Percentiles rank a stretch among this genome's conserved stretches.
phyloP scores from a whole-genome alignment of 2,329 filamentous ascomycete species.

The Cytospora schulzeri region DNA sequence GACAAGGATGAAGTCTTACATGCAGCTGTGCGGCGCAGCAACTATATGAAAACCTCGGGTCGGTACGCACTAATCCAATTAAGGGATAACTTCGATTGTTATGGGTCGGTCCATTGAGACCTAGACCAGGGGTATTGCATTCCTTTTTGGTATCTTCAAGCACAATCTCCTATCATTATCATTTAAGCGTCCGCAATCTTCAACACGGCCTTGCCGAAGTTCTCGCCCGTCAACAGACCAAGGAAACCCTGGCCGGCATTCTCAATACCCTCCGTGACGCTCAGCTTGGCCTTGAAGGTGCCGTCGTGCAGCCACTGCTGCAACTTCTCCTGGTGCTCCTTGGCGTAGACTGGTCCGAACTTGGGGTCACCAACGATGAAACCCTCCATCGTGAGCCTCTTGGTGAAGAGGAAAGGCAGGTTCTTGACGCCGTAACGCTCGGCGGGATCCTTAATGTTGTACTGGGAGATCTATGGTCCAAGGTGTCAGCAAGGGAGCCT shows the following conservation, averaged over 20 bases:
- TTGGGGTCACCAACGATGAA: slow-evolving; percentile 71
- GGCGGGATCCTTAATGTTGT: slow-evolving; percentile 57
- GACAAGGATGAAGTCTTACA: no score
- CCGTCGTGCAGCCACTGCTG: slow-evolving; percentile 77
- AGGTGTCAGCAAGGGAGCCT: slow-evolving; percentile 31
- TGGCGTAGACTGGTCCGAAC: slow-evolving; percentile 66
- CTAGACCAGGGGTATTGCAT: neutral
- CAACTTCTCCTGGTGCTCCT: slow-evolving; percentile 76
- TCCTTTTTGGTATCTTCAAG: neutral
- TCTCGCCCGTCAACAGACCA: slow-evolving; percentile 74
- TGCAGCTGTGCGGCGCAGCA: no score
- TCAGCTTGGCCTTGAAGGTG: slow-evolving; percentile 69
- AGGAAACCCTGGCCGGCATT: slow-evolving; percentile 73
- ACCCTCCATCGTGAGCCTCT: slow-evolving; percentile 71
- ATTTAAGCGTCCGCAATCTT: slow-evolving; percentile 48
- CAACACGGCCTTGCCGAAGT: slow-evolving; percentile 84
- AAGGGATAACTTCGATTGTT: neutral
- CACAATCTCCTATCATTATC: neutral
- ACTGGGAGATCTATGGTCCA: slow-evolving; percentile 65
- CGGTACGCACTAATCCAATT: neutral
- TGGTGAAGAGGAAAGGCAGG: slow-evolving; percentile 64
- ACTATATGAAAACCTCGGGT: no score
- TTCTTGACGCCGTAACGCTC: slow-evolving; percentile 69
- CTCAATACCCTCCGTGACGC: slow-evolving; percentile 75
- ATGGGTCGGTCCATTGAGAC: no score